Conservation (phyloP, 306 rosid genomes). For the Medicago ruthenica region DNA sequence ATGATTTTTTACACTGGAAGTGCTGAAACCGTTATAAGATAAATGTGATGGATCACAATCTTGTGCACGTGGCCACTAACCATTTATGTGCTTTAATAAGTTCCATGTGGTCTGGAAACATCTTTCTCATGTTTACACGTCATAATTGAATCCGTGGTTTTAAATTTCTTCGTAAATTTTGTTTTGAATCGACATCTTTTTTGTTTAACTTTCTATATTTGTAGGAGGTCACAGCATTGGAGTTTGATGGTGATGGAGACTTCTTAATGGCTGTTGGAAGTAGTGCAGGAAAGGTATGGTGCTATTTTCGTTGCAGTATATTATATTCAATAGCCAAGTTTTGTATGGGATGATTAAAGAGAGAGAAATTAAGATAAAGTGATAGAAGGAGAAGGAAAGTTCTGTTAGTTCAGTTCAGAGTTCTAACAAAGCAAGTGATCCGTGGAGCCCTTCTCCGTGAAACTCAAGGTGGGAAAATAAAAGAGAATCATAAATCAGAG, state of each 20-base stretch:
- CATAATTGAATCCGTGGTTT: slow-evolving; percentile 5
- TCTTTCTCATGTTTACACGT: slow-evolving; percentile 18
- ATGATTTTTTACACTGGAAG: slow-evolving; percentile 17
- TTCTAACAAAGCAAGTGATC: neutral
- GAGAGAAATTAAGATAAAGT: neutral
- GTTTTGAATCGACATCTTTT: slow-evolving; percentile 1
- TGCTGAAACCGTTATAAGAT: slow-evolving; percentile 21
- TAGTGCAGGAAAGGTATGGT: slow-evolving; percentile 87
- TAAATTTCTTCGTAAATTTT: slow-evolving; percentile 20
- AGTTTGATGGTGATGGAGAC: slow-evolving; percentile 79
- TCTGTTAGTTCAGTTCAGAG: neutral
- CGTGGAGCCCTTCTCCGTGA: neutral
- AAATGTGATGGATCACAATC: slow-evolving; percentile 9
- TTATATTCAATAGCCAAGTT: slow-evolving; percentile 29
- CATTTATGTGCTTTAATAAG: slow-evolving; percentile 14
- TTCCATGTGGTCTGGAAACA: slow-evolving; percentile 35
- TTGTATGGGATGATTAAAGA: slow-evolving; percentile 5
- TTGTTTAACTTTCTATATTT: slow-evolving; percentile 42
- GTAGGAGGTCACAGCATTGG: slow-evolving; percentile 93
- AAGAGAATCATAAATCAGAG: neutral
- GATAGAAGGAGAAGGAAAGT: slow-evolving; percentile 3
- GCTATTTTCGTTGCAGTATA: slow-evolving; percentile 3
- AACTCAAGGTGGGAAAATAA: neutral
- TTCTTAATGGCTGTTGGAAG: slow-evolving; percentile 93
- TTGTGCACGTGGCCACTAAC: neutral